Evolutionary conservation across 768 basidiomycete genomes (phyloP), one percentile per base, ranked within the genome.

Genomic region (Lactarius indigo): DNA sequence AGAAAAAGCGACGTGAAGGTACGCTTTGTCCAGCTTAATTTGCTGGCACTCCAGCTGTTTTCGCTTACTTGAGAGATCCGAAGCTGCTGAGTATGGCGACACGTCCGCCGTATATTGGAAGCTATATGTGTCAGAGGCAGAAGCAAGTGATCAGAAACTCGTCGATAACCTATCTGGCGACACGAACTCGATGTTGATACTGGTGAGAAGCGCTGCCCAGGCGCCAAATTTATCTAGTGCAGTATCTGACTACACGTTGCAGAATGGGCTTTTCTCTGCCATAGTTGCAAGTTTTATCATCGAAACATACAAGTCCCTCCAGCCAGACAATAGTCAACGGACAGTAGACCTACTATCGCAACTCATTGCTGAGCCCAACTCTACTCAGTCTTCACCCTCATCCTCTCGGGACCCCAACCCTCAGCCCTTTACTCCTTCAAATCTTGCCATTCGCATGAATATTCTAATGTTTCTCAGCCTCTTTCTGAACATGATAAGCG

Each of bases 211-310:
- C 12, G 42, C 41, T 10, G 2, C 41, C 3, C 20, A 10, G 2
- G 30, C n/a, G 12, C 47, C 57, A 4, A 15, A 1, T 54, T 37
- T 13, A 47, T n/a, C 2, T 26, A n/a, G 17, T 15, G 35, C 35
- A 13, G 26, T 12, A n/a, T 41, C 47, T 58, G 52, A 52, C 28
- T 1, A 42, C 37, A 31, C n/a, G 2, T 41, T 20, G 12, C n/a
- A 66, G 65, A 66, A 50, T 41, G 44, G 68, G 8, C 39, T 72
- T 12, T 72, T 72, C 52, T 69, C 71, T 10, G 59, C 68, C 18
- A 71, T 64, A 31, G 61, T 69, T 31, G 64, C 70, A 33, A 59
- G 68, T 35, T 69, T 72, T 30, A 61, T 72, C 52, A 60, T 71
- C 47, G 62, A 71, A 54, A 64, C 56, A 52, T 72, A 72, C 57